A percentile compares a stretch with the other conserved stretches of the same genome.
Evolutionary conservation across 2,329 filamentous ascomycete species (phyloP).

Genomic region (Zymoseptoria ardabiliae): DNA sequence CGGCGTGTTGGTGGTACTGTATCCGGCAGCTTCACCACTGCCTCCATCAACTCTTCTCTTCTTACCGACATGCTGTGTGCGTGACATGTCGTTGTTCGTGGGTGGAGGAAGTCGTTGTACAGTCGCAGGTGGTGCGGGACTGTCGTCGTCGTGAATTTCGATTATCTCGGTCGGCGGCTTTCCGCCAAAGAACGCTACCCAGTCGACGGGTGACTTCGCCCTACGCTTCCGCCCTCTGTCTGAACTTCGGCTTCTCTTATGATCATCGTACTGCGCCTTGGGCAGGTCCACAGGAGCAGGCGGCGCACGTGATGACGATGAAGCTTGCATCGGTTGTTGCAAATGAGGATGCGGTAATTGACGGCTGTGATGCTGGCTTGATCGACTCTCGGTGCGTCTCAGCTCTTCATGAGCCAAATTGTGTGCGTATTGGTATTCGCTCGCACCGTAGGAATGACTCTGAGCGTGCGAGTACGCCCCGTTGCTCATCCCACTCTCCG

Average conservation of each 20-base stretch:
- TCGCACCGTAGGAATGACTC: conserved; percentile 22
- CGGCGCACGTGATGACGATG: conserved; percentile 20
- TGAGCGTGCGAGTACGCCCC: conserved; percentile 18
- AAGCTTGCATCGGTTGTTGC: conserved; percentile 12
- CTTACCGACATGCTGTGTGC: conserved; percentile 57
- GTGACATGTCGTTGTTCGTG: conserved; percentile 18
- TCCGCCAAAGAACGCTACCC: conserved; percentile 31
- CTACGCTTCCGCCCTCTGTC: conserved; percentile 16
- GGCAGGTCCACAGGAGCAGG: conserved; percentile 10
- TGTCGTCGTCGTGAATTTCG: conserved; percentile 45
- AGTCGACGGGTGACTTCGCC: conserved; percentile 27
- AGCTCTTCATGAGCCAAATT: conserved; percentile 19
- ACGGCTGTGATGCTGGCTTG: conserved; percentile 17
- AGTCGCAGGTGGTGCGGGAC: conserved; percentile 17
- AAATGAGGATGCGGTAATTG: conserved; percentile 16
- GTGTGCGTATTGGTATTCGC: conserved; percentile 18
- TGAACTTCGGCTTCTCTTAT: conserved; percentile 7
- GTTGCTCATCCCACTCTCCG: conserved; percentile 27
- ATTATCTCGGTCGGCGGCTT: conserved; percentile 44
- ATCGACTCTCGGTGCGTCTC: conserved; percentile 22
- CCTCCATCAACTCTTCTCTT: conserved; percentile 57
- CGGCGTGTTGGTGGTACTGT: conserved; percentile 49
- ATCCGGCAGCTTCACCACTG: conserved; percentile 20
- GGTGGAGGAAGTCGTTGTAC: conserved; percentile 17
- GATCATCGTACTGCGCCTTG: conserved; percentile 4